Evolutionary conservation across 108 stramenopile genomes (phyloP).

Genomic region (Conticribra guillardii): DNA sequence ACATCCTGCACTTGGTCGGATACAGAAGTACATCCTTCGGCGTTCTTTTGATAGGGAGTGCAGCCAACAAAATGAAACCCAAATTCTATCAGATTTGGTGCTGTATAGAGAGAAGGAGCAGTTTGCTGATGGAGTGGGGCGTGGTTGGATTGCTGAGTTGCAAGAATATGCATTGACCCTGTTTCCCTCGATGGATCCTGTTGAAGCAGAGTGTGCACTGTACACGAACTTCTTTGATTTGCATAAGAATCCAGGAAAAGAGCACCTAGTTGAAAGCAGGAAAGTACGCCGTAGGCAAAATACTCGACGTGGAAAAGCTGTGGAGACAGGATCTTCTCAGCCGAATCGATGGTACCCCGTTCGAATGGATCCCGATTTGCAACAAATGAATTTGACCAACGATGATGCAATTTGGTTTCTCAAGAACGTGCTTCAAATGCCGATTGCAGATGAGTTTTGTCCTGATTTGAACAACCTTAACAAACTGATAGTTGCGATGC

Average conservation of each 20-base stretch:
- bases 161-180: background rate
- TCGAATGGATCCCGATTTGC: background rate
- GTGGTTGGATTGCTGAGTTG: conserved; percentile 1
- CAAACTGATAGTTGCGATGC: conserved; percentile 13
- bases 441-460: background rate
- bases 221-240: background rate
- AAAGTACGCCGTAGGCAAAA: conserved; percentile 13
- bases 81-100: conserved; percentile 7
- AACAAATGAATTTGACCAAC: background rate
- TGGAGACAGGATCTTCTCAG: conserved; percentile 3
- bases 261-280: background rate
- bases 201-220: conserved; percentile 4
- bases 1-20: conserved; percentile 9
- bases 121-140: conserved; percentile 16
- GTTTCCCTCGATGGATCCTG: background rate
- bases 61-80: too few species aligned
- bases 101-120: conserved; percentile 16
- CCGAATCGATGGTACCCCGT: conserved; percentile 5
- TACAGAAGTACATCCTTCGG: conserved; percentile 7
- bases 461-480: conserved; percentile 2
- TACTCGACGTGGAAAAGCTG: background rate
- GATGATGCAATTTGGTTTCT: conserved; percentile 3
- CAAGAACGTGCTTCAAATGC: conserved; percentile 1
- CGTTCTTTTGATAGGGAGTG: conserved; percentile 1
- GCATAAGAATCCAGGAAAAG: background rate